Base-by-base conservation (phyloP, 352 stramenopile species). In the Globisporangium apiculatum region DNA sequence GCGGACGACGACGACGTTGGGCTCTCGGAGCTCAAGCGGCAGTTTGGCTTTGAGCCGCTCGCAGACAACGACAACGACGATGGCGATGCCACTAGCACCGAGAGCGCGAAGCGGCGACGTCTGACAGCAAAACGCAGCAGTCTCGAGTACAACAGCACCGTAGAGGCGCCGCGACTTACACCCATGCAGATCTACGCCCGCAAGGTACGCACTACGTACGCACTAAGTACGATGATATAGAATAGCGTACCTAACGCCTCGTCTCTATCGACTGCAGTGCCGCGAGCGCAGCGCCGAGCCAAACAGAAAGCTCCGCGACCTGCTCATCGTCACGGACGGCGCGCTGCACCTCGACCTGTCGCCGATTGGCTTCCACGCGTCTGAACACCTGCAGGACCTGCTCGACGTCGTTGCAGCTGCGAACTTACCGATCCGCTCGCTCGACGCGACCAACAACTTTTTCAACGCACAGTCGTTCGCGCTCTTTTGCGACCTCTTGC, bases 381-480 rank as follows among this genome's bases (percentile, higher is more conserved):
- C 70, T 4, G 58, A 75, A 40, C 76, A 88, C 57, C 66, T 88
- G 1, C 66, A 83, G 31, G 69, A 81, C 31, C 51, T 89, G 14
- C 54, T 76, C 7, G 61, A 83, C 14, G 69, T 87, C 14, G 74
- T 86, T 24, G 58, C 69, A 3, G 57, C 53, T 11, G 55, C 59
- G 0, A 53, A 76, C 9, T 42, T 77, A 41, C 65, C 75, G 14
- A 70, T 89, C 57, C 63, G 62, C 49, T 66, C 73, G 36, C 53
- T 89, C 5, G 62, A 84, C 52, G 51, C 82, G 58, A 75, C 75
- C 17, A 84, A 83, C 68, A 78, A 78, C 11, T 87, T 87, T 43
- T 87, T 86, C 52, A 84, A 83, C 56, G 57, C 47, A 5, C n/a
- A 57, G 57, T 76, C 75, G 7, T 87, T 86, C 52, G 53, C 69